phyloP scores from a whole-genome alignment of 2,329 filamentous ascomycete species.

The Colletotrichum abscissum region DNA sequence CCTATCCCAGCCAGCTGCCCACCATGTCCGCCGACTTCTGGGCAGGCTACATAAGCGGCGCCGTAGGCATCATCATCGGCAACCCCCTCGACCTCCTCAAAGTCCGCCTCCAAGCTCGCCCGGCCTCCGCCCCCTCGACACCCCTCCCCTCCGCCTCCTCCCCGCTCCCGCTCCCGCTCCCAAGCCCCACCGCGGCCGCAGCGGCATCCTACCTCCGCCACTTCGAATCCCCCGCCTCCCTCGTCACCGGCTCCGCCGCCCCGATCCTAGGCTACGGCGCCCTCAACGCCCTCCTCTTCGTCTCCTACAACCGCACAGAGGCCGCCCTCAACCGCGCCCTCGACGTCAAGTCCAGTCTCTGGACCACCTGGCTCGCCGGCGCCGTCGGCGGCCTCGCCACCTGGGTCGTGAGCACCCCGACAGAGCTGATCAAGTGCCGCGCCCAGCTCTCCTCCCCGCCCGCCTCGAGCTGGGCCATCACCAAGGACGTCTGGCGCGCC shows the following conservation, averaged over 20 bases:
- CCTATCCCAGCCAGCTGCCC: neutral
- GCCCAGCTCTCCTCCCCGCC: slow-evolving; percentile 71
- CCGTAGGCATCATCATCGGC: slow-evolving; percentile 68
- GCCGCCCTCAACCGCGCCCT: slow-evolving; percentile 62
- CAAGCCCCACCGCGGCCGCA: slow-evolving; percentile 31
- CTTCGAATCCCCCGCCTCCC: slow-evolving; percentile 49
- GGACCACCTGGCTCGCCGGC: slow-evolving; percentile 82
- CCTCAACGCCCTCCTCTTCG: slow-evolving; percentile 89
- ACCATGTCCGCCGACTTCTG: slow-evolving; percentile 90
- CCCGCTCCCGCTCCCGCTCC: neutral
- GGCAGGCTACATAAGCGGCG: slow-evolving; percentile 91
- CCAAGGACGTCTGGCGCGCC: slow-evolving; percentile 67
- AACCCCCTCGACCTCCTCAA: slow-evolving; percentile 63
- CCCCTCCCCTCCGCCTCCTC: slow-evolving; percentile 16
- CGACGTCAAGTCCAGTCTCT: slow-evolving; percentile 59
- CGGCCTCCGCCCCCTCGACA: slow-evolving; percentile 1
- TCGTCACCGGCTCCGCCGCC: slow-evolving; percentile 78
- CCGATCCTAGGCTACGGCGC: slow-evolving; percentile 91
- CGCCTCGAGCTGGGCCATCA: slow-evolving; percentile 72
- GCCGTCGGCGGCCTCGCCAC: slow-evolving; percentile 85
- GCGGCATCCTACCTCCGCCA: slow-evolving; percentile 42
- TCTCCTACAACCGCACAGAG: slow-evolving; percentile 89
- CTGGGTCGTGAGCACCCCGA: slow-evolving; percentile 88
- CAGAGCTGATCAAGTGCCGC: slow-evolving; percentile 90
- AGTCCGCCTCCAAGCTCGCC: slow-evolving; percentile 79